Evolutionary conservation across 371 early-diverging fungal genomes (phyloP), one percentile per base, ranked within the genome.

Genomic region (Mortierella sp.): DNA sequence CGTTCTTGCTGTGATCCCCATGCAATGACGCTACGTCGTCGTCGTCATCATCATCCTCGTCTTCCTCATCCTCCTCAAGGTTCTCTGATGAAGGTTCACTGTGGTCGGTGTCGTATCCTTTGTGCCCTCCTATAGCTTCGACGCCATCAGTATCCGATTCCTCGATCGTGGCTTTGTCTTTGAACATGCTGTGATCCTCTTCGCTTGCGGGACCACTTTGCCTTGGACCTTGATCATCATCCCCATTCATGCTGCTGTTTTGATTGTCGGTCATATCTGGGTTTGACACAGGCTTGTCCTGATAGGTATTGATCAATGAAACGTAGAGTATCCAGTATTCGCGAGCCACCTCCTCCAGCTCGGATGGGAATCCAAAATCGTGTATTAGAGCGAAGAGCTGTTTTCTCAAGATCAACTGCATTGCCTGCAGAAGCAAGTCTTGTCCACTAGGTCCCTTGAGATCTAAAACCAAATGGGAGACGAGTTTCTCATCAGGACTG

Each of bases 281-380:
- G 12, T 5, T n/a, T n/a, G 9, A 18, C 19, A 53, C 8, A 19
- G 23, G 30, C 41, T 31, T 53, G 46, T 52, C 53, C 43, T 66
- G 21, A 23, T 51, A 54, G 9, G 8, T 19, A 23, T 3, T 8
- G 10, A 58, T 30, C 1, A 19, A 10, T 6, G 64, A 48, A 41
- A 63, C 28, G 41, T 58, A 58, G 12, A 67, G 23, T 0, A 42
- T 62, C 76, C 76, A 76, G 50, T 58, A 69, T 52, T 76, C 76
- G 12, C 26, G 58, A 7, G 59, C 69, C 24, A 76, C 70, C 12
- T 26, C 43, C 46, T 64, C 59, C 2, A 69, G 8, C 43, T 69
- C 76, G 13, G 50, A 43, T 24, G 76, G 76, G 28, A 64, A 76
- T 8, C 62, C 59, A 4, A 64, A 41, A 13, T 69, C 58, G 19